Conservation (phyloP, 179 eudicot species). For the Patellifolia procumbens region DNA sequence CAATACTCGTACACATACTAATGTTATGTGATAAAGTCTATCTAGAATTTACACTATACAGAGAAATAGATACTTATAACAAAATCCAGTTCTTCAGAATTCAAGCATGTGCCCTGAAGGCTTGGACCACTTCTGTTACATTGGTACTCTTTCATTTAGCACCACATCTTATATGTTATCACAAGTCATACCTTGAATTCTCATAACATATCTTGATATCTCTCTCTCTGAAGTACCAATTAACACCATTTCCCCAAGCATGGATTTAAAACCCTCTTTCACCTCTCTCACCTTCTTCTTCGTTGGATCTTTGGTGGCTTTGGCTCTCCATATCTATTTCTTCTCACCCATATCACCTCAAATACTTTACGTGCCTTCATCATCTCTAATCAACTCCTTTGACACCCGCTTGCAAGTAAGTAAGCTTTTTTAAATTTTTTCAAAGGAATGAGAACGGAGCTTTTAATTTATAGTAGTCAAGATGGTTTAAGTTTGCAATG, state of each 20-base stretch:
- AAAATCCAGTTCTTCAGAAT: no score
- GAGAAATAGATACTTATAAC: no score
- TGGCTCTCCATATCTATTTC: conserved; percentile 45
- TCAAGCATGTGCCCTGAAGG: background rate
- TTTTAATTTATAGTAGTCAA: no score
- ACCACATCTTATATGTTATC: background rate
- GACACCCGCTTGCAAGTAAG: conserved; percentile 58
- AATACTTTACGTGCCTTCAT: conserved; percentile 41
- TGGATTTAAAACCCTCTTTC: conserved; percentile 16
- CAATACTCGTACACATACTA: no score
- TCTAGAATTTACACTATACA: no score
- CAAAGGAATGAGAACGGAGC: background rate
- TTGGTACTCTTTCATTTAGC: background rate
- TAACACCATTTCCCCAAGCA: background rate
- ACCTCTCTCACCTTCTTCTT: conserved; percentile 19
- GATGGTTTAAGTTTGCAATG: no score
- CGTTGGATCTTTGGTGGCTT: conserved; percentile 40
- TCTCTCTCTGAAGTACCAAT: background rate
- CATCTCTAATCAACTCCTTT: conserved; percentile 24
- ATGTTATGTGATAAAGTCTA: no score
- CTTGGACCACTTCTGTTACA: background rate
- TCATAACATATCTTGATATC: background rate
- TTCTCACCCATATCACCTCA: conserved; percentile 63
- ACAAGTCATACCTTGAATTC: background rate
- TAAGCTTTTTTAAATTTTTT: no score